Base-by-base conservation (phyloP, 352 stramenopile genomes). In the Phytophthora uliginosa region DNA sequence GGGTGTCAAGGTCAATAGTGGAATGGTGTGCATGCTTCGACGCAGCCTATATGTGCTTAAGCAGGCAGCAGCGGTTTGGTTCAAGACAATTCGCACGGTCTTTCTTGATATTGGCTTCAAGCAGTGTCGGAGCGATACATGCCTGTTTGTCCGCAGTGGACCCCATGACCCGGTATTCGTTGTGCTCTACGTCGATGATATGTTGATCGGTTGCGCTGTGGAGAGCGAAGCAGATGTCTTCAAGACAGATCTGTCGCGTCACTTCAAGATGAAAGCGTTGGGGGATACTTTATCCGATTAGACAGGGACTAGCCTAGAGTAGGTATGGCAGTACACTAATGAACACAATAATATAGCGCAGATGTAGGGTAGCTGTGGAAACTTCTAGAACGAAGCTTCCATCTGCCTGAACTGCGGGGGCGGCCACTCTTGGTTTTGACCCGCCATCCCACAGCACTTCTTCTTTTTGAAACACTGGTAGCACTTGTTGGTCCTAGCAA, bases 31-130 rank as follows among this genome's bases (percentile, higher is more conserved):
- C 33, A 17, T 10, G 15, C 71, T 83, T 22, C 42, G 42, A 22
- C 57, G 64, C 6, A 77, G 70, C 45, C 15, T 88, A 0, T 85
- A 83, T 26, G 76, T 59, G 4, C 67, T 85, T 2, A 81, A 85
- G 17, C 69, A 88, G 59, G 59, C 65, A 0, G 54, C 79, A 34
- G 60, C 51, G 1, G 67, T 73, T 10, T 86, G 69, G 77, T 74
- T 75, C 34, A 59, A 60, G 20, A 82, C 62, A 2, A 78, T 83
- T 38, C 31, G 45, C 4, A 12, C 26, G 9, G 56, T 66, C 2
- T 69, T 73, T n/a, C 12, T 60, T 0, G 9, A 47, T 17, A 34
- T 58, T 34, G 64, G 56, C 0, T 71, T 71, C 38, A 13, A 5
- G 8, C 56, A 71, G 36, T 71, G 54, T 15, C 31, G 31, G 1